These are phyloP conservation scores for Annona squamosa DNA, from an alignment of 164 flowering plant genomes.

Conservation along the genomic window DNA sequence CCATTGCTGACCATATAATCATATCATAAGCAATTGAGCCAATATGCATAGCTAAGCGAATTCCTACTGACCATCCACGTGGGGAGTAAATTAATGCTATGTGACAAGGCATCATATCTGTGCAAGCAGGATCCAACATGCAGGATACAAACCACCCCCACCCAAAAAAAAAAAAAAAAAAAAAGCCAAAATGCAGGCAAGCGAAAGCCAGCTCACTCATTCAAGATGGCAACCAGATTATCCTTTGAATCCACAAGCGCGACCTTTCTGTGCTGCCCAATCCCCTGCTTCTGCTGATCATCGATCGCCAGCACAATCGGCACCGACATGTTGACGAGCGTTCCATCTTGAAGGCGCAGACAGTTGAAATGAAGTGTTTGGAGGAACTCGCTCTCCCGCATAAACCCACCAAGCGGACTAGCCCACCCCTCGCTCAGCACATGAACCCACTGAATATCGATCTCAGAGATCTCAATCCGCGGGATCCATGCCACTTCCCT, in stretches of 20 bases:
- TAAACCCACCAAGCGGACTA: conserved; percentile 55
- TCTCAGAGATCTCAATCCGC: conserved; percentile 46
- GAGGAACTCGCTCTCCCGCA: conserved; percentile 98
- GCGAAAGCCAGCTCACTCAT: conserved; percentile 38
- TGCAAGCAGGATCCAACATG: too few species aligned
- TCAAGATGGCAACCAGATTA: conserved; percentile 60
- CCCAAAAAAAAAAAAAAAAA: background rate
- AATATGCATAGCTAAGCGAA: background rate
- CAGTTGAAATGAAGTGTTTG: conserved; percentile 98
- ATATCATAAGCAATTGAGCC: background rate
- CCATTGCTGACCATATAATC: background rate
- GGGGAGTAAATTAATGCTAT: background rate
- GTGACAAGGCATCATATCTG: background rate
- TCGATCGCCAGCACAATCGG: conserved; percentile 90
- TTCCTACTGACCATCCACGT: background rate
- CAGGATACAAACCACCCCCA: too few species aligned
- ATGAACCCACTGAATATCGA: conserved; percentile 91
- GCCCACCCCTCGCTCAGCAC: conserved; percentile 53
- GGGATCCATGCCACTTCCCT: conserved; percentile 51
- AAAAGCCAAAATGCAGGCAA: too few species aligned
- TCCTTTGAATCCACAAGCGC: conserved; percentile 58
- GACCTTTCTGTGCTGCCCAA: conserved; percentile 53
- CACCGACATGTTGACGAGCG: conserved; percentile 91
- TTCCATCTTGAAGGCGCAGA: conserved; percentile 69
- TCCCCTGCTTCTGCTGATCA: conserved; percentile 52